Evolutionary conservation across 768 basidiomycete species (phyloP).

Genomic region (Pleurotus tuber-regium): DNA sequence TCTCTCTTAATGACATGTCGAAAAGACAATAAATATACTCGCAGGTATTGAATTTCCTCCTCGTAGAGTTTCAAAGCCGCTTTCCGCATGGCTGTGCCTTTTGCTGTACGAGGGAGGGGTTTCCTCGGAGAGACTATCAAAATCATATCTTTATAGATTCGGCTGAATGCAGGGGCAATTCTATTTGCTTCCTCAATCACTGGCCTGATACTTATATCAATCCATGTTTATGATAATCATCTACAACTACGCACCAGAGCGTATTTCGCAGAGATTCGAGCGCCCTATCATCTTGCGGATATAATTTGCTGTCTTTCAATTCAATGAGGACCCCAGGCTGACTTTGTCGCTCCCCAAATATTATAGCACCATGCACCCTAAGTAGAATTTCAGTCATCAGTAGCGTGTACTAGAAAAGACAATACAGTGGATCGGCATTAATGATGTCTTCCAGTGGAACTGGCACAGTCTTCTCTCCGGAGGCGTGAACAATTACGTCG

Average conservation of each 20-base stretch:
- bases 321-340: constrained; percentile 33
- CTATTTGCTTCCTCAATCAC: constrained; percentile 43
- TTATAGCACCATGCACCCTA: constrained; percentile 31
- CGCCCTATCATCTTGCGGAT: constrained; percentile 15
- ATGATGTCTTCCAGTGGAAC: constrained; percentile 26
- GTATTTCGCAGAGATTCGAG: constrained; percentile 30
- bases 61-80: constrained; percentile 39
- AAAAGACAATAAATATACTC: constrained; percentile 13
- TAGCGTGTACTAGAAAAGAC: neutral
- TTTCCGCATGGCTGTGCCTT: constrained; percentile 47
- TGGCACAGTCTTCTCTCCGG: constrained; percentile 30
- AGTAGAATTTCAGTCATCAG: neutral
- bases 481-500: constrained; percentile 25
- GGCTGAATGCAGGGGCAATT: constrained; percentile 40
- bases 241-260: constrained; percentile 29
- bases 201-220: constrained; percentile 23
- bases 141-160: constrained; percentile 55
- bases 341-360: constrained; percentile 42
- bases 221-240: neutral
- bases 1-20: too few species aligned
- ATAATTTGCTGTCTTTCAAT: constrained; percentile 26
- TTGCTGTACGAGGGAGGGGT: constrained; percentile 43
- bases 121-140: constrained; percentile 34
- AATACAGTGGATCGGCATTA: constrained; percentile 24
- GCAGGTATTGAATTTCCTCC: constrained; percentile 46